Evolutionary conservation across 139 green algal species (phyloP), one percentile per base, ranked within the genome.

Genomic region (Pleodorina starrii): DNA sequence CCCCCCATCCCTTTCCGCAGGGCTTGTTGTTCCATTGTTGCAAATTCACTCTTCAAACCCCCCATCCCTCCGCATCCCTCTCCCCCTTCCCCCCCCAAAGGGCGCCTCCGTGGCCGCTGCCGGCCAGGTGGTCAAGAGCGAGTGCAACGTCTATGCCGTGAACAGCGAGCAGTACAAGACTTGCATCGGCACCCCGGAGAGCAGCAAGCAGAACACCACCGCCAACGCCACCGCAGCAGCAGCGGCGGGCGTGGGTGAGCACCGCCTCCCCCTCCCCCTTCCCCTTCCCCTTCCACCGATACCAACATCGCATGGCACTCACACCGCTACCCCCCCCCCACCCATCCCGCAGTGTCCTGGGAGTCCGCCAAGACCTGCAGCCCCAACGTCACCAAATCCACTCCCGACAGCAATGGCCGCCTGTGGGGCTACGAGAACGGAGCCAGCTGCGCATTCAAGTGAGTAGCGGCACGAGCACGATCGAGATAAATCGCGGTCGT

Each of bases 401-500:
- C 35, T 14, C 25, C 48, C 32, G 84, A 89, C 68, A 11, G 6
- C 5, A 17, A 12, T 2, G 84, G 84, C 48, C 84, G 84, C 0
- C 69, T 89, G 84, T 89, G 84, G 84, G 69, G 84, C 84, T 89
- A 35, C 84, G 63, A 89, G 71, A 89, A 89, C 69, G 69, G 69
- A 46, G 48, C 27, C 69, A 74, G 48, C 69, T 89, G 84, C 84
- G 84, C 84, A 5, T 89, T 63, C 84, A 81, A 46, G 83, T 77
- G 60, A 25, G 76, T 11, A 60, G 14, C 17, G n/a, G n/a, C n/a
- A n/a, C n/a, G n/a, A n/a, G n/a, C n/a, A n/a, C n/a, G n/a, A n/a
- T n/a, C n/a, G n/a, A n/a, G n/a, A n/a, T n/a, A n/a, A n/a, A n/a
- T n/a, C n/a, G n/a, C n/a, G n/a, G n/a, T n/a, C n/a, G n/a, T n/a